Percentiles rank a stretch among this genome's conserved stretches.
Conservation (phyloP, 139 green algal genomes). For the Marvania coccoides region DNA sequence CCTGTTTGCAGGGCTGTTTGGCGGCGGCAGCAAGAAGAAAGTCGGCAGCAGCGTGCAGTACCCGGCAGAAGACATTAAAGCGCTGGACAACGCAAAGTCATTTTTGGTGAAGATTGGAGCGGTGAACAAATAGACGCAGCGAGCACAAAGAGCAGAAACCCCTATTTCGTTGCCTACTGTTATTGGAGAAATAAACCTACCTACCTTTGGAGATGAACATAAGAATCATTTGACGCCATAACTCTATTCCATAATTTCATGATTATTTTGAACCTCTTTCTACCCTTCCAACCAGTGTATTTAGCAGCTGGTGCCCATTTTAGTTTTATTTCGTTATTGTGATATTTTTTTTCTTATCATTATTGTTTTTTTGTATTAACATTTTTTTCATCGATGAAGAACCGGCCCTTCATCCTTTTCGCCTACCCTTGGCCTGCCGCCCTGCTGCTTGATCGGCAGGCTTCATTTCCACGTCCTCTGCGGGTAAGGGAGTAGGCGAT, state of each 20-base stretch:
- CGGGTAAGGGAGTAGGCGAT: not conserved
- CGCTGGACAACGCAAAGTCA: conserved; percentile 20
- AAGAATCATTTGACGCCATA: too few relatives aligned
- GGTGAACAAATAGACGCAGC: conserved; percentile 40
- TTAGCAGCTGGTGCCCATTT: too few relatives aligned
- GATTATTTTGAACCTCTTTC: too few relatives aligned
- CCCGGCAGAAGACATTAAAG: conserved; percentile 33
- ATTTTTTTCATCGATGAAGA: too few relatives aligned
- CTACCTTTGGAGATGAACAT: too few relatives aligned
- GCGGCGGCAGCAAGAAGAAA: not conserved
- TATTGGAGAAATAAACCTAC: too few relatives aligned
- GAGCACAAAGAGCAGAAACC: too few relatives aligned
- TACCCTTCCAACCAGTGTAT: too few relatives aligned
- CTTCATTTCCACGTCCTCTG: conserved; percentile 9
- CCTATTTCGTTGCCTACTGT: too few relatives aligned
- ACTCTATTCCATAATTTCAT: too few relatives aligned
- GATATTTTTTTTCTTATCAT: not conserved
- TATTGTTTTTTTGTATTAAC: too few relatives aligned
- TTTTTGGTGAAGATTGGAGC: conserved; percentile 28
- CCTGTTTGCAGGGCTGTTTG: conserved; percentile 9
- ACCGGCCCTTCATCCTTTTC: not conserved
- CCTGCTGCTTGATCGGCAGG: too few relatives aligned
- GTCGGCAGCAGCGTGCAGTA: not conserved
- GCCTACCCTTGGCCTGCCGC: not conserved
- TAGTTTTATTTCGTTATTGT: not conserved